These are phyloP conservation scores for Cystofilobasidium macerans DNA, from an alignment of 768 basidiomycete species.

Conservation along the genomic window DNA sequence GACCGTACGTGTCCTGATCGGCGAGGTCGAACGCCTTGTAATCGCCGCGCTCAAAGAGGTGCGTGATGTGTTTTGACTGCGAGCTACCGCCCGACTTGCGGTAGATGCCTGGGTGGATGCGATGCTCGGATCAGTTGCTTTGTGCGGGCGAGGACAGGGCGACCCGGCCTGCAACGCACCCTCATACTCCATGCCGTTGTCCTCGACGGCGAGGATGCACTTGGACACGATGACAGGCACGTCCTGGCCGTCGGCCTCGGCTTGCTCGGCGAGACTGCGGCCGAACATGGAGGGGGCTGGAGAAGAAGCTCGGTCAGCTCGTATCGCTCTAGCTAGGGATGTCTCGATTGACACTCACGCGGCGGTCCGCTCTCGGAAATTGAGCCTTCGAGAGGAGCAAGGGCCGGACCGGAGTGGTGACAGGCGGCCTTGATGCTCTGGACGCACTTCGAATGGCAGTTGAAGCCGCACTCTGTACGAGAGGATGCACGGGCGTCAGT, in stretches of 20 bases:
- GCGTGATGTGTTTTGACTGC: slow-evolving; percentile 84
- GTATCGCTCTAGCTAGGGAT: slow-evolving; percentile 7
- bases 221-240: slow-evolving; percentile 88
- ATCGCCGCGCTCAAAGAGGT: slow-evolving; percentile 86
- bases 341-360: slow-evolving; percentile 31
- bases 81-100: slow-evolving; percentile 90
- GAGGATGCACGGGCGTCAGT: background rate
- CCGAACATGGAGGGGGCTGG: slow-evolving; percentile 86
- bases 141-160: too few species aligned
- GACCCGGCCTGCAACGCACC: too few species aligned
- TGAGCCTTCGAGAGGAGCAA: slow-evolving; percentile 12
- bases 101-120: slow-evolving; percentile 54
- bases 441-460: slow-evolving; percentile 78
- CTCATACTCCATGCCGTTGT: slow-evolving; percentile 80
- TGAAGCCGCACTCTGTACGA: slow-evolving; percentile 61
- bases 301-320: slow-evolving; percentile 26
- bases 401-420: slow-evolving; percentile 36
- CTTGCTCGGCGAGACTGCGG: slow-evolving; percentile 74
- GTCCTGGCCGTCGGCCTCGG: slow-evolving; percentile 41
- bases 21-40: slow-evolving; percentile 77
- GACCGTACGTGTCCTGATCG: slow-evolving; percentile 41
- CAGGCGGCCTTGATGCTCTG: slow-evolving; percentile 59
- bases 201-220: slow-evolving; percentile 88
- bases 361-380: slow-evolving; percentile 32
- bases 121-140: too few species aligned